Percentiles rank a stretch among this genome's conserved stretches.
Evolutionary conservation across 495 filamentous ascomycete species (phyloP).

Genomic region (Aspergillus bertholletiae): DNA sequence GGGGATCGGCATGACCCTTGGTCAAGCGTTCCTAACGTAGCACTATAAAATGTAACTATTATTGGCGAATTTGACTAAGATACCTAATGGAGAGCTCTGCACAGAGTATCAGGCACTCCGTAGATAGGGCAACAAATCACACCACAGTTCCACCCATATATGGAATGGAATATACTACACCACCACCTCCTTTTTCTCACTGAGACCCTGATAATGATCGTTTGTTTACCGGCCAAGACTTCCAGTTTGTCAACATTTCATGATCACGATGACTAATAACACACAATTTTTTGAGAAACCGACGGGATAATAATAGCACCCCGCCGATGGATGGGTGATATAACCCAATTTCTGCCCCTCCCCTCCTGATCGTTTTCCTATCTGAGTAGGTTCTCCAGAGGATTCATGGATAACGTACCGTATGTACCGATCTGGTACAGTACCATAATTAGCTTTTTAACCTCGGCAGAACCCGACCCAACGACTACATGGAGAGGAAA

Average conservation of each 20-base stretch:
- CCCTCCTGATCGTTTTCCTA: neutral
- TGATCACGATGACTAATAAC: too few species aligned
- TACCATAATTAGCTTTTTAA: neutral
- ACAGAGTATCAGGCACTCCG: neutral
- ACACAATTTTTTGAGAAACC: neutral
- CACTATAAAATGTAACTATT: neutral
- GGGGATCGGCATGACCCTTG: neutral
- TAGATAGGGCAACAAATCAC: neutral
- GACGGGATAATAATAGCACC: neutral
- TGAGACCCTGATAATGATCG: neutral
- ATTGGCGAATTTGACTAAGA: neutral
- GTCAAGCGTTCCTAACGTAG: too few species aligned
- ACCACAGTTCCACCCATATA: neutral
- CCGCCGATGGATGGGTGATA: neutral
- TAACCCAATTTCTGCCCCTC: neutral
- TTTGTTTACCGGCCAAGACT: neutral
- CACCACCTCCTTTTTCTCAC: neutral
- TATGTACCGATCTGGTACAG: too few species aligned
- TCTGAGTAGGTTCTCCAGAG: too few species aligned
- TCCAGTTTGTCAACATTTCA: neutral
- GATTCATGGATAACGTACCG: too few species aligned
- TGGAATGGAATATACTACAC: too few species aligned
- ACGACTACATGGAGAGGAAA: neutral
- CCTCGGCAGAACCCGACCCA: neutral
- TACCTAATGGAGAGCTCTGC: neutral